Evolutionary conservation across 2,329 filamentous ascomycete species (phyloP), one percentile per base, ranked within the genome.

Genomic region (Aureobasidium sp.): DNA sequence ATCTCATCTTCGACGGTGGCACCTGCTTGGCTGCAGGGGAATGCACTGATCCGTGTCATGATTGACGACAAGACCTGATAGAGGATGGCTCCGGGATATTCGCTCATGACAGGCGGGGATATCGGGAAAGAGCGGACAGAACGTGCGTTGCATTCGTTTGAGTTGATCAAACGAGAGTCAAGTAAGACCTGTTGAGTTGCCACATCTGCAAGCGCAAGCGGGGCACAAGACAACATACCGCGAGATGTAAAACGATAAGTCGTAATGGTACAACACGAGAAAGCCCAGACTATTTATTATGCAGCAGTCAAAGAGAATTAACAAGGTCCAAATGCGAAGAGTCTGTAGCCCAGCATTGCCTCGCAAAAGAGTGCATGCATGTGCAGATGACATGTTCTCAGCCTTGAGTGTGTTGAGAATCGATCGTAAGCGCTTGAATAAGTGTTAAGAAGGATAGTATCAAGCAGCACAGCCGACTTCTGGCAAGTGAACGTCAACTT

Each of bases 111-210:
- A 48, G 29, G 45, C 57, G 57, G 57, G 57, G 57, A 50, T 21
- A 41, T 32, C 44, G 44, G 45, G 25, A 50, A 42, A 32, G 45
- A 59, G 34, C 30, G 16, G 45, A 15, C 25, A 39, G 57, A 50
- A 59, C 45, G 57, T 59, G 57, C 36, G 41, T 34, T 50, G 45
- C 30, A 50, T 41, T 42, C 45, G 57, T 59, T 59, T 59, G 57
- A 44, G 32, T 30, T 39, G 45, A 49, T 59, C 57, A 59, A 59
- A 59, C 57, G 45, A 42, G 25, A 59, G 34, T 27, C 16, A 37
- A 47, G 54, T 21, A 39, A 58, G 32, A 58, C 54, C 41, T 48
- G 54, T 58, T 58, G 41, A 58, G 41, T 44, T 47, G 54, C 41
- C 41, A 48, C 37, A 25, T 30, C 32, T 37, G 54, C 54, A 58